Evolutionary conservation across 2,329 filamentous ascomycete genomes (phyloP).

Genomic region (Ascocoryne sarcoides): DNA sequence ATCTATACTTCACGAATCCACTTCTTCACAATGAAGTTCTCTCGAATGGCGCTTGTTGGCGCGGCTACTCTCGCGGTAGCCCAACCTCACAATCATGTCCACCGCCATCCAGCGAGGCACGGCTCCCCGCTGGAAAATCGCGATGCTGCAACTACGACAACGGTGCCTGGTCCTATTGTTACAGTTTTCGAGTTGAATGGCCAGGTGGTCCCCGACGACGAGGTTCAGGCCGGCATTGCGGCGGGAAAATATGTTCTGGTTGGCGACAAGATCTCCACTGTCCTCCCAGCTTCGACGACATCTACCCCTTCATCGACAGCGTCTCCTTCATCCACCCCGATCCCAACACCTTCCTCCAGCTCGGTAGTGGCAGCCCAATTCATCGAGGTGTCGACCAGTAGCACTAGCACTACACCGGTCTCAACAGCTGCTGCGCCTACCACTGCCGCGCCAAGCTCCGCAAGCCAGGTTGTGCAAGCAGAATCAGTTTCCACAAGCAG

Average conservation of each 20-base stretch:
- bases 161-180: constrained; percentile 50
- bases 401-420: constrained; percentile 26
- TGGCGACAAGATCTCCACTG: constrained; percentile 41
- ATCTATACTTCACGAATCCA: constrained; percentile 22
- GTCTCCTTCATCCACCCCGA: constrained; percentile 26
- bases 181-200: constrained; percentile 66
- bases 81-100: constrained; percentile 47
- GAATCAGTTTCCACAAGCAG: constrained; percentile 29
- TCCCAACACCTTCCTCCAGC: constrained; percentile 8
- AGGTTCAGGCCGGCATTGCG: constrained; percentile 64
- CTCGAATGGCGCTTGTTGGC: constrained; percentile 22
- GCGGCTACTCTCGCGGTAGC: constrained; percentile 44
- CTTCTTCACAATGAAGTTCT: constrained; percentile 30
- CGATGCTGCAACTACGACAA: constrained; percentile 28
- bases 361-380: constrained; percentile 11
- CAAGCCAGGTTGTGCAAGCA: constrained; percentile 17
- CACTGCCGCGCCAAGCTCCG: constrained; percentile 28
- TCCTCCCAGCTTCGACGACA: constrained; percentile 37
- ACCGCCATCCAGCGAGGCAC: constrained; percentile 50
- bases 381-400: constrained; percentile 8
- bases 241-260: constrained; percentile 62
- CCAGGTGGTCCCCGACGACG: constrained; percentile 45
- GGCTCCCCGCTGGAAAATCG: constrained; percentile 41
- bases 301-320: constrained; percentile 22
- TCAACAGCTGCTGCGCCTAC: constrained; percentile 30